Conservation (phyloP, 2,329 filamentous ascomycete genomes). For the Alternaria tenuissima region DNA sequence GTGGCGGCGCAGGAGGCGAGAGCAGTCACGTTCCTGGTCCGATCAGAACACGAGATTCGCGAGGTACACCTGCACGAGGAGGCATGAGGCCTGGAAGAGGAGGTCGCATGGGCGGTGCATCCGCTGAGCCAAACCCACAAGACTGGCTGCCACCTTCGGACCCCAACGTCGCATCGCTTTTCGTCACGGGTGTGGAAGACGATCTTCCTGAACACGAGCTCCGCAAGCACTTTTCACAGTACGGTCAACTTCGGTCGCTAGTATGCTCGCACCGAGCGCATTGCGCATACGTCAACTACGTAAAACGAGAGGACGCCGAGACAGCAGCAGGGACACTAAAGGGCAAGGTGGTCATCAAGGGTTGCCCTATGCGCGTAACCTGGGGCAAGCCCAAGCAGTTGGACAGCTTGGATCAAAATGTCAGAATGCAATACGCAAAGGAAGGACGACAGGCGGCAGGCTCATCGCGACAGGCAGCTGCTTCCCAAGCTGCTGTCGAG, state of each 20-base stretch:
- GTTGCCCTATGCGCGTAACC: conserved; percentile 86
- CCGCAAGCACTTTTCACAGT: conserved; percentile 86
- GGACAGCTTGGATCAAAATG: conserved; percentile 88
- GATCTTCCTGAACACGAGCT: conserved; percentile 93
- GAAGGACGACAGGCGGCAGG: conserved; percentile 67
- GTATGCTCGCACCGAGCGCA: conserved; percentile 97
- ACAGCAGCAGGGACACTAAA: conserved; percentile 84
- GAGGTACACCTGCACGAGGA: conserved; percentile 46
- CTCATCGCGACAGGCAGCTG: conserved; percentile 37
- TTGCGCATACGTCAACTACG: conserved; percentile 95
- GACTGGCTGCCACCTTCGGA: conserved; percentile 89
- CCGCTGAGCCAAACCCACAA: conserved; percentile 79
- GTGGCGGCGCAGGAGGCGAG: conserved; percentile 39
- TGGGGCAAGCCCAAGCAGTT: conserved; percentile 94
- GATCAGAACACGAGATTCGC: conserved; percentile 75
- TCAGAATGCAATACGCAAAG: conserved; percentile 80
- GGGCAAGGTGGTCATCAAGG: conserved; percentile 87
- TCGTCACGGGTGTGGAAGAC: conserved; percentile 94
- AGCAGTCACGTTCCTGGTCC: conserved; percentile 67
- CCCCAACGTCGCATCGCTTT: conserved; percentile 87
- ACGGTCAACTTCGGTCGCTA: conserved; percentile 89
- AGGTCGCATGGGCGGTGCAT: conserved; percentile 63
- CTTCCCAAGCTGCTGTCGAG: conserved; percentile 52
- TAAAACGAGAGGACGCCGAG: conserved; percentile 84
- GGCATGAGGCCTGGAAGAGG: conserved; percentile 53